Evolutionary conservation across 176 grass and related monocot species (phyloP).

Genomic region (Elymus sibiricus): DNA sequence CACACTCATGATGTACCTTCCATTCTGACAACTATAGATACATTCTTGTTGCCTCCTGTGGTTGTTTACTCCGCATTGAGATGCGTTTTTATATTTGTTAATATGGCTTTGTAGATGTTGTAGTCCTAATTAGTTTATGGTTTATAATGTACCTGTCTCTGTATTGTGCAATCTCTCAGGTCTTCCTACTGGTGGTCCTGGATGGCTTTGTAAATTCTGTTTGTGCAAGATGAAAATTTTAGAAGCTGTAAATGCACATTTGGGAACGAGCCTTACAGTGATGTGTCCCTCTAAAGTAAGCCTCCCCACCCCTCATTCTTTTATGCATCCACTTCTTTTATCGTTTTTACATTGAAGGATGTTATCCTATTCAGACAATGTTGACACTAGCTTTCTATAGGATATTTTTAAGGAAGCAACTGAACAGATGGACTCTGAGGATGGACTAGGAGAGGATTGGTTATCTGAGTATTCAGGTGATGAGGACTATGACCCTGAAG

Average conservation of each 20-base stretch:
- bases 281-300: conserved; percentile 57
- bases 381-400: conserved; percentile 38
- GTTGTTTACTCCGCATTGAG: conserved; percentile 3
- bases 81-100: not conserved
- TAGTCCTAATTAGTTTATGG: not conserved
- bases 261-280: conserved; percentile 63
- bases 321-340: conserved; percentile 15
- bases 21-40: conserved; percentile 8
- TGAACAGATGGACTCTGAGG: conserved; percentile 36
- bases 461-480: conserved; percentile 97
- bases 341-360: conserved; percentile 20
- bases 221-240: conserved; percentile 73
- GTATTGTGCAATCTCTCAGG: conserved; percentile 36
- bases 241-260: conserved; percentile 92
- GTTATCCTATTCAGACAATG: not conserved
- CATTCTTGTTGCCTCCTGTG: not conserved
- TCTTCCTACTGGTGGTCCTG: conserved; percentile 50
- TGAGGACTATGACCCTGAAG: conserved; percentile 88
- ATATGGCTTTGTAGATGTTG: not conserved
- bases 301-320: not conserved
- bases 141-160: conserved; percentile 27
- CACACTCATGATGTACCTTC: not conserved
- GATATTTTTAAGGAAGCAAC: conserved; percentile 92
- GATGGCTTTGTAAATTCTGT: conserved; percentile 90
- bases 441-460: conserved; percentile 66